Evolutionary conservation across 768 basidiomycete genomes (phyloP).

Genomic region (Candolleomyces aberdarensis): DNA sequence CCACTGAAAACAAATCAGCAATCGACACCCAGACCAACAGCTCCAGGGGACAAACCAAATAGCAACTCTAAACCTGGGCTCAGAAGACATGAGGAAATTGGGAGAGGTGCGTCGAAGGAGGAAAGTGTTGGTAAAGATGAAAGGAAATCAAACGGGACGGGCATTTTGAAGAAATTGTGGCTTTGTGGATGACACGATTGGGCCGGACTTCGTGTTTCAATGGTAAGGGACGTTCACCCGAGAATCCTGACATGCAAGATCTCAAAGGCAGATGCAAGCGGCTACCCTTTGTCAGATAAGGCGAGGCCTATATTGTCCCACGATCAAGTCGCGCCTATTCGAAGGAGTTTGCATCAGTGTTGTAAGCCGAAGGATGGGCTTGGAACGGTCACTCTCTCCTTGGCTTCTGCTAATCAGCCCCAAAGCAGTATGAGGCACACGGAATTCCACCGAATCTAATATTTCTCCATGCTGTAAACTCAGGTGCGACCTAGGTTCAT

Average conservation of each 20-base stretch:
- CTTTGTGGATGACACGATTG: conserved; percentile 39
- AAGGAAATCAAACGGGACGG: conserved; percentile 19
- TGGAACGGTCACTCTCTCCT: neutral
- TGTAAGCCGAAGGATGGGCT: neutral
- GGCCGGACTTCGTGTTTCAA: conserved; percentile 36
- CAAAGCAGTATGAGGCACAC: neutral
- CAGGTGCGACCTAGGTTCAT: neutral
- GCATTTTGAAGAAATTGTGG: conserved; percentile 34
- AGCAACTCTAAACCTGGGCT: conserved; percentile 44
- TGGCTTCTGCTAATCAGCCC: neutral
- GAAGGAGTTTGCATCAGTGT: neutral
- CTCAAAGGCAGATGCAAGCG: conserved; percentile 27
- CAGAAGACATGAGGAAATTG: conserved; percentile 23
- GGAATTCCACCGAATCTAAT: neutral
- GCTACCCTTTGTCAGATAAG: conserved; percentile 30
- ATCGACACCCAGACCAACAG: conserved; percentile 14
- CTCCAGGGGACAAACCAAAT: conserved; percentile 43
- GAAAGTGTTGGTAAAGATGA: conserved; percentile 10
- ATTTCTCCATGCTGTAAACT: neutral
- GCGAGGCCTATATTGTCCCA: conserved; percentile 34
- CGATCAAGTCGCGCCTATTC: conserved; percentile 37
- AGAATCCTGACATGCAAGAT: conserved; percentile 41
- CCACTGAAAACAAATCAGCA: conserved; percentile 32
- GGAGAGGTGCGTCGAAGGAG: neutral
- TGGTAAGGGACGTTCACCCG: conserved; percentile 32